Evolutionary conservation across 2,329 filamentous ascomycete genomes (phyloP).

Genomic region (Colletotrichum neosansevieriae): DNA sequence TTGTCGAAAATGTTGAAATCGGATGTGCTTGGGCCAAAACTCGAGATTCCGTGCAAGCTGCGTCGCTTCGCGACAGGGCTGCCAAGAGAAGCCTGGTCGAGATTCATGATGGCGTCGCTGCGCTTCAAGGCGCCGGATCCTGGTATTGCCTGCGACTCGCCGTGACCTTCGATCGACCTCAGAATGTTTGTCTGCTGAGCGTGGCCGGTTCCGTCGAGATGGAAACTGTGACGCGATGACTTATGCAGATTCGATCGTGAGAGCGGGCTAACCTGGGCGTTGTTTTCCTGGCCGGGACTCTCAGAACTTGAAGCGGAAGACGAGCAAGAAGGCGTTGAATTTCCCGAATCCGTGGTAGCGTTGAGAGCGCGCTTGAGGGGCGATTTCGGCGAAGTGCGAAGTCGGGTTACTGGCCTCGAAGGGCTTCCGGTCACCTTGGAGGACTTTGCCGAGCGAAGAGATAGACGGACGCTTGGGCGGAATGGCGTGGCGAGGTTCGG

Average conservation of each 20-base stretch:
- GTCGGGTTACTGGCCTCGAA: constrained; percentile 68
- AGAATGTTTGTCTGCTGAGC: constrained; percentile 61
- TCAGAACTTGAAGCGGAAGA: constrained; percentile 58
- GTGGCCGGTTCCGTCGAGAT: constrained; percentile 67
- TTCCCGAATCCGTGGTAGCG: constrained; percentile 75
- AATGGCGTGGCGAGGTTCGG: constrained; percentile 72
- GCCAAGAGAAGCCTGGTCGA: constrained; percentile 81
- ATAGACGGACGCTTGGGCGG: constrained; percentile 75
- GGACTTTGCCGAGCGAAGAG: constrained; percentile 72
- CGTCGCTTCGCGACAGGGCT: constrained; percentile 93
- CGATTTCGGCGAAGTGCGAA: constrained; percentile 81
- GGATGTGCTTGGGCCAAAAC: constrained; percentile 63
- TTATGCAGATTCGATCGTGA: constrained; percentile 62
- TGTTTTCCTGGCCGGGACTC: constrained; percentile 59
- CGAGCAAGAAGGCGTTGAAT: constrained; percentile 67
- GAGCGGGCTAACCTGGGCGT: constrained; percentile 55
- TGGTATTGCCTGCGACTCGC: constrained; percentile 57
- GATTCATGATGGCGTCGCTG: constrained; percentile 88
- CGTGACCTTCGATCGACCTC: constrained; percentile 63
- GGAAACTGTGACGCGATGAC: constrained; percentile 65
- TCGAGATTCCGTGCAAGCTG: constrained; percentile 83
- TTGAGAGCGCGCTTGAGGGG: constrained; percentile 83
- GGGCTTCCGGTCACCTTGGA: constrained; percentile 66
- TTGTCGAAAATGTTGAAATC: constrained; percentile 84
- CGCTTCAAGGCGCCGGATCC: constrained; percentile 89